Percentiles rank a stretch among this genome's conserved stretches.
Conservation (phyloP, 2,329 filamentous ascomycete species). For the Cytospora paraplurivora region DNA sequence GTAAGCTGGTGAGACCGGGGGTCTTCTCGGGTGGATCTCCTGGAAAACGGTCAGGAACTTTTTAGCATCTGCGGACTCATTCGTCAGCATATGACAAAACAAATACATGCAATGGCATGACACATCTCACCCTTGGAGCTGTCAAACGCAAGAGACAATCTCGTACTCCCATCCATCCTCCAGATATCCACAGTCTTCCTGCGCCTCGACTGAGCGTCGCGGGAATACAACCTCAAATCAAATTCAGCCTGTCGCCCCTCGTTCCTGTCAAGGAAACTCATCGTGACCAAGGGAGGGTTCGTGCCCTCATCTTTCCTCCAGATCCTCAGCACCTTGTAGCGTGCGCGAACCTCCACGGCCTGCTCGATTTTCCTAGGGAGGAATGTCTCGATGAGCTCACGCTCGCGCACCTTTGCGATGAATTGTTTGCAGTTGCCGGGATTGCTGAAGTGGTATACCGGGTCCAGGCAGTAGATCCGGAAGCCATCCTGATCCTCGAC, state of each 20-base stretch:
- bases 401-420: conserved; percentile 20
- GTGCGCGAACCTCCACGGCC: background rate
- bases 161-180: conserved; percentile 13
- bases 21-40: conserved; percentile 5
- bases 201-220: background rate
- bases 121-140: background rate
- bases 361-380: conserved; percentile 6
- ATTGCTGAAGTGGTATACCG: conserved; percentile 13
- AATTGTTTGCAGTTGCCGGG: conserved; percentile 10
- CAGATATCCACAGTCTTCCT: conserved; percentile 11
- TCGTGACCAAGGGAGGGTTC: background rate
- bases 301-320: conserved; percentile 9
- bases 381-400: conserved; percentile 17
- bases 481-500: conserved; percentile 15
- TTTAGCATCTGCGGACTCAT: background rate
- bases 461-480: conserved; percentile 16
- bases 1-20: conserved; percentile 7
- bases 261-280: conserved; percentile 6
- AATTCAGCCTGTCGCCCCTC: conserved; percentile 12
- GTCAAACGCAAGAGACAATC: conserved; percentile 1
- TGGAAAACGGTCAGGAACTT: conserved; percentile 1
- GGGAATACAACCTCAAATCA: conserved; percentile 9
- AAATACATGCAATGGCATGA: background rate
- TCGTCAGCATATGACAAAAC: background rate
- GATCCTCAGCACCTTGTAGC: conserved; percentile 10